Base-by-base conservation (phyloP, 1,284 basidiomycete species). In the Hymenochaete sp. region DNA sequence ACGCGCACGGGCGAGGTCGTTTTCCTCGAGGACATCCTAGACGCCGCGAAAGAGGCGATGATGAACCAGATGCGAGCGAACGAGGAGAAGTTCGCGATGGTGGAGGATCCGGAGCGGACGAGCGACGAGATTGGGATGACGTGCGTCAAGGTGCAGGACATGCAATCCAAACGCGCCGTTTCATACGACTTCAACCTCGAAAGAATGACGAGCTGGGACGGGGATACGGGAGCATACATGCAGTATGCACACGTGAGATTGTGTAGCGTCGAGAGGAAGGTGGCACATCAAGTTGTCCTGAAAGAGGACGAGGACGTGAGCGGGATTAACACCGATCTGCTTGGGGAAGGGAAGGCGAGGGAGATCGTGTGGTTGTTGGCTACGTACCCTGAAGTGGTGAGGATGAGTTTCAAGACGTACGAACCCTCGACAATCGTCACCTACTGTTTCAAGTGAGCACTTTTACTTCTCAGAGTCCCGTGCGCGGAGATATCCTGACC, bases 61-160 rank as follows among this genome's bases (percentile, higher is more conserved):
- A 90, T 92, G 66, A 91, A 93, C 53, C 90, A 95, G 62, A 98
- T 99, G 96, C 75, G 72, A 64, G 84, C 83, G 64, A 98, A 98
- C 62, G 85, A 91, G 65, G 90, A 80, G 48, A 98, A 98, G 68
- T 97, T 96, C 59, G 78, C 72, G 2, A 81, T 83, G 37, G 76
- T 98, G 45, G 89, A 92, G 59, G 81, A 98, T 65, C 93, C 93
- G 0, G 84, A 91, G 60, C 66, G 64, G 37, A 87, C 85, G 35
- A 81, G 82, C 50, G 75, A 77, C 56, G 88, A 97, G 62, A 82
- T 98, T 47, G 96, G 95, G 24, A 90, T 96, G 59, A 90, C 92
- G 0, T 93, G 92, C 5, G 85, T 99, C 60, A 98, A 98, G 72
- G 93, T 99, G 56, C 96, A 98, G 66, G 95, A 98, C 63, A 93